Evolutionary conservation across 129 eudicot genomes (phyloP), one percentile per base, ranked within the genome.

Genomic region (Oenanthe sinensis): DNA sequence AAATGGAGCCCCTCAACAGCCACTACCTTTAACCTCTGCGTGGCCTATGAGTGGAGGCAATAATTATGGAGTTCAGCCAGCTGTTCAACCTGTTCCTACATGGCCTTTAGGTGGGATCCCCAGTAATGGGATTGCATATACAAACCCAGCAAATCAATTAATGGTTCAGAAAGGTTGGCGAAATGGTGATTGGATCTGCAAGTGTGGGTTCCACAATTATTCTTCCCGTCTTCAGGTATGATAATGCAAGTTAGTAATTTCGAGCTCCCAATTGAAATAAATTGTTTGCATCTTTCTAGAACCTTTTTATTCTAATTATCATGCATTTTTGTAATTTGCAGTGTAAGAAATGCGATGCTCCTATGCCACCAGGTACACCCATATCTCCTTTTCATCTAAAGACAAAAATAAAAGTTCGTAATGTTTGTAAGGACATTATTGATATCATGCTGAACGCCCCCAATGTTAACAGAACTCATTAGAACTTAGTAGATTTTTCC

Each of bases 141-240:
- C 82, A 36, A 81, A 83, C 82, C 89, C 84, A 80, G 80, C 70
- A 48, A 89, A 77, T 84, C 94, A 86, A 79, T 81, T 67, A 71
- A 58, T 76, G 50, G 91, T 82, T 80, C 87, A 88, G 20, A 88
- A 89, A 82, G 98, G 89, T 72, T 93, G 98, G 98, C 93, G 98
- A 30, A 84, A 77, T 77, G 98, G 98, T 81, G 98, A 93, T 82
- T 93, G 98, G 98, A 82, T 89, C 55, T 91, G 98, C 86, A 77
- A 84, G n/a, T 93, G 98, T 86, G 98, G 98, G 65, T 93, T 93
- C 84, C 98, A 93, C 87, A 93, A 93, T 82, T 93, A 91, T 85
- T 85, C 97, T 82, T 91, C 97, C 79, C 93, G 98, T 39, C 83
- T 89, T 37, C 85, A 91, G 97, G 98, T 93, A 84, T 78, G 74